phyloP scores from a whole-genome alignment of 208 protist species.

The Balamuthia mandrillaris region DNA sequence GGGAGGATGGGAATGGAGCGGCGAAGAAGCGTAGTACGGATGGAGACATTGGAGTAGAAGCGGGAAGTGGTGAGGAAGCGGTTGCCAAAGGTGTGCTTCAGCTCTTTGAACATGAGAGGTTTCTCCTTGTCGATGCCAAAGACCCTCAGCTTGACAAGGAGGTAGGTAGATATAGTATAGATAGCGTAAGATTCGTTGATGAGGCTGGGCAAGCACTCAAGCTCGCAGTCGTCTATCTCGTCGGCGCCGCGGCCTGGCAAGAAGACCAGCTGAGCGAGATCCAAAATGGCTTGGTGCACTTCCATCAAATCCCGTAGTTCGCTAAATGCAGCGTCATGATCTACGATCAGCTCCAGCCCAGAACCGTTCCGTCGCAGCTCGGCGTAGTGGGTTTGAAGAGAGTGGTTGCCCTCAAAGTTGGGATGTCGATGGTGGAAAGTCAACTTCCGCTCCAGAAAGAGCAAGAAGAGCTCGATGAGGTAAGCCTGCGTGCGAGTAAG shows the following conservation, averaged over 20 bases:
- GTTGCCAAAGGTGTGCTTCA: too few species aligned
- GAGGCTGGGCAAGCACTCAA: not conserved
- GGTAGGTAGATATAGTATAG: conserved; percentile 32
- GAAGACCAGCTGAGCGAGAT: conserved; percentile 32
- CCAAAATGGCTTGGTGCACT: conserved; percentile 8
- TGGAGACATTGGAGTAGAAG: too few species aligned
- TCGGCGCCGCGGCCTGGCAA: not conserved
- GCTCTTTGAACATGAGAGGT: too few species aligned
- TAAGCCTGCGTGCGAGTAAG: not conserved
- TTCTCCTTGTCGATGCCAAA: too few species aligned
- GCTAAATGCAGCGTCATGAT: too few species aligned
- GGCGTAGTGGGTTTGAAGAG: conserved; percentile 31
- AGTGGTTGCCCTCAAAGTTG: conserved; percentile 29
- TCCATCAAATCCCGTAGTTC: conserved; percentile 22
- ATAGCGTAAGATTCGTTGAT: conserved; percentile 3
- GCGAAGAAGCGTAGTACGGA: too few species aligned
- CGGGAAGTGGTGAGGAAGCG: too few species aligned
- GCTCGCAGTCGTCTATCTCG: not conserved
- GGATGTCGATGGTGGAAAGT: not conserved
- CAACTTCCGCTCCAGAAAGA: conserved; percentile 34
- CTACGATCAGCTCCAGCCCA: not conserved
- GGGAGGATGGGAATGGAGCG: too few species aligned
- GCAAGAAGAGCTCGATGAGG: not conserved
- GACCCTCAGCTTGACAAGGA: conserved; percentile 36
- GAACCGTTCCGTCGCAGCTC: not conserved